Base-by-base conservation (phyloP, 345 rosid genomes). In the Camelina laxa region DNA sequence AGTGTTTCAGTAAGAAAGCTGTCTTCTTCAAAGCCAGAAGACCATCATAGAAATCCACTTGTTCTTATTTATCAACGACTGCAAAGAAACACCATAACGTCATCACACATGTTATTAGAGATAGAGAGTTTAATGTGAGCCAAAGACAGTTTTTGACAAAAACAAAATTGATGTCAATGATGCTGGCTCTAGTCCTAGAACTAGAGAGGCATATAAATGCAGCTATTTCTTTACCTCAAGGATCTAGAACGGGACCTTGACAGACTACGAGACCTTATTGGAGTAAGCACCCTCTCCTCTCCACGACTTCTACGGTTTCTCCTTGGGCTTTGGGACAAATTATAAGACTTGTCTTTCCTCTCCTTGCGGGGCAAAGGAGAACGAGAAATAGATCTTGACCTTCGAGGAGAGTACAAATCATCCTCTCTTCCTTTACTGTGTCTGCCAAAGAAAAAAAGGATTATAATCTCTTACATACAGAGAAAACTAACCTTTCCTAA, bases 321-420 rank as follows among this genome's bases (percentile, higher is more conserved):
- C 75, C 68, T 79, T 41, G 88, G 88, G 80, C 82, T 81, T 70
- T 75, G 83, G 36, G 87, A 85, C 75, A 79, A 72, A 50, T 72
- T 72, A 53, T 65, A 81, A 14, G 83, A 81, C 77, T 67, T 79
- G 82, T 65, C 54, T 20, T 76, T 67, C 83, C 62, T 80, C 59
- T 75, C 87, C 47, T 82, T 87, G 36, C 0, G 83, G 30, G 91
- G 93, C 21, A 85, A 84, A 77, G 19, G 83, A 12, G 97, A 89
- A 60, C 24, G 73, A 4, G 96, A 84, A 62, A 87, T 50, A 24
- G 93, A 88, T 82, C 84, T 83, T 54, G 91, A 80, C 69, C 78
- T 84, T 74, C 61, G 65, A 31, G 85, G 85, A 65, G 89, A 88
- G 61, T 7, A 81, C 4, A 15, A 45, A 75, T 83, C 75, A 56